These are phyloP conservation scores for Babesia divergens DNA, from an alignment of 169 alveolate species.

Conservation along the genomic window DNA sequence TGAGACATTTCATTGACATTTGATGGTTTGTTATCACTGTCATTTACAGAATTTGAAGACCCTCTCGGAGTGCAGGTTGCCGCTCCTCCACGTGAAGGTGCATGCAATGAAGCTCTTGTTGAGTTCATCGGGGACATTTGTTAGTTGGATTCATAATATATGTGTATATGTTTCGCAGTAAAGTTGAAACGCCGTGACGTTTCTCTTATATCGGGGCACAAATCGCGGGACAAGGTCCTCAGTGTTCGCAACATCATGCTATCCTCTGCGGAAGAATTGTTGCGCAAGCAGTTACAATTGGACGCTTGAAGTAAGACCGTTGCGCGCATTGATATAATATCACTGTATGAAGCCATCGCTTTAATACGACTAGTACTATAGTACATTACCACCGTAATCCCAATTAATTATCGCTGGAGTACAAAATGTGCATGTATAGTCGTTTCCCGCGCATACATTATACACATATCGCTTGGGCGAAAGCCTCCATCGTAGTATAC, in stretches of 20 bases:
- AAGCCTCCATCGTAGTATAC: too few species aligned
- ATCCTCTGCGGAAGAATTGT: conserved; percentile 9
- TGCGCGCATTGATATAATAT: too few species aligned
- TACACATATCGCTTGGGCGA: too few species aligned
- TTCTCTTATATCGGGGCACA: conserved; percentile 79
- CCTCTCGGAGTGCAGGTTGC: conserved; percentile 77
- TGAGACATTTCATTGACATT: conserved; percentile 1
- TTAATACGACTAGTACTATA: too few species aligned
- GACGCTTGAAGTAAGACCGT: too few species aligned
- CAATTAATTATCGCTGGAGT: too few species aligned
- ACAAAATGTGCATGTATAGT: too few species aligned
- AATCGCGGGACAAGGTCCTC: conserved; percentile 79
- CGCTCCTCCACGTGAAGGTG: conserved; percentile 87
- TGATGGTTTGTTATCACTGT: conserved; percentile 44
- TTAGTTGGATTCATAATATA: conserved; percentile 18
- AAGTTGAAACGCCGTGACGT: conserved; percentile 78
- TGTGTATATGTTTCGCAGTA: conserved; percentile 35
- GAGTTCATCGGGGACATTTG: conserved; percentile 72
- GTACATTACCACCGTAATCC: too few species aligned
- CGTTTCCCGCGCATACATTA: too few species aligned
- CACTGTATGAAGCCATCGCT: too few species aligned
- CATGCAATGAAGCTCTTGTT: conserved; percentile 81
- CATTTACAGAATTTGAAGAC: conserved; percentile 61
- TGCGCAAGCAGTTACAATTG: not conserved
- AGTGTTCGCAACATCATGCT: conserved; percentile 21